Evolutionary conservation across 2,329 filamentous ascomycete genomes (phyloP), one percentile per base, ranked within the genome.

Genomic region (Sphaerostilbella broomeana): DNA sequence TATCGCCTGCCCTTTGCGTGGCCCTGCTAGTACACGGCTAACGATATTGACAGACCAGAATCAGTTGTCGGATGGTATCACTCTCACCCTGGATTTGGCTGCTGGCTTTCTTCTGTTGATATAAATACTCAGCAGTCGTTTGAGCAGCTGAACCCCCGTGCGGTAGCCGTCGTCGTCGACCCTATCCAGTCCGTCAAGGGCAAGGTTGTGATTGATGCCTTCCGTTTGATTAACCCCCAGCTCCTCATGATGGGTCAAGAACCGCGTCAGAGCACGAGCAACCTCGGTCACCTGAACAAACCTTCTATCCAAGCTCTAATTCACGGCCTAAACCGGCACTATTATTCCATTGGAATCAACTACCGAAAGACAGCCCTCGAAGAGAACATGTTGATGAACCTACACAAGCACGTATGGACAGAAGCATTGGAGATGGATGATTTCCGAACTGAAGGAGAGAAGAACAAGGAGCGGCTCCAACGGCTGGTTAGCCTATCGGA

Each of bases 91-190:
- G 92, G 92, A 53, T 98, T 98, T 61, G 92, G 92, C 54, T 98
- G 92, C 75, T 98, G 92, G 92, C 80, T 98, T 18, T 98, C 92
- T 2, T 94, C 86, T 13, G 92, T 98, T 60, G 92, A 98, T 72
- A 97, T 98, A 72, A 97, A 98, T 70, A 98, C 92, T 20, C 92
- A 98, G 62, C 92, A 98, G 67, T 95, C 89, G n/a, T 98, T 98
- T 65, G 92, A 98, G 69, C 92, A 97, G 68, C 79, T 98, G 44
- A 98, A 88, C 6, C 88, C 92, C 24, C 87, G 92, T 59, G 90
- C 92, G 51, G 92, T 98, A 49, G 92, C 92, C 52, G 92, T 98
- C 35, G 92, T 98, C 54, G 88, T 98, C 56, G 92, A 98, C 58
- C 92, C 92, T 28, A 97, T 98, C 57, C 92, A 98, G 67, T 97